Conservation (phyloP, 1,284 basidiomycete genomes). For the Irpex rosettiformis region DNA sequence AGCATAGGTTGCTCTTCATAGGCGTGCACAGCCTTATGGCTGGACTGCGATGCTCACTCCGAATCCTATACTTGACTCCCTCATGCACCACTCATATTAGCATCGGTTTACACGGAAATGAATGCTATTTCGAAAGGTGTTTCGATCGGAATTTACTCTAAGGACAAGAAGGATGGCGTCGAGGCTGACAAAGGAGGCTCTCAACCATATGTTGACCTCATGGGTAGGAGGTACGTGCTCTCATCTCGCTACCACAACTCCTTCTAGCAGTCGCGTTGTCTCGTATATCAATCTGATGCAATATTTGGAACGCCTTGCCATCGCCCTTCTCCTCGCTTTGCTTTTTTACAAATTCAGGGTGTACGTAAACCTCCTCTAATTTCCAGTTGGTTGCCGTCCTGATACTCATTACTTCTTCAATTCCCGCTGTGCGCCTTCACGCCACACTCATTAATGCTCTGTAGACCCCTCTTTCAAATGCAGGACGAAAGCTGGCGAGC, state of each 20-base stretch:
- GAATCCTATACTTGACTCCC: conserved; percentile 15
- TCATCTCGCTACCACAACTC: neutral
- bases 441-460: conserved; percentile 3
- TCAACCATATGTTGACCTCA: conserved; percentile 91
- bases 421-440: conserved; percentile 7
- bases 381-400: neutral
- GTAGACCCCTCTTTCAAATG: conserved; percentile 78
- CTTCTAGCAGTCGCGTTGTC: neutral
- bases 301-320: neutral
- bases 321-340: neutral
- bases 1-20: conserved; percentile 14
- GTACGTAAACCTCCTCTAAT: conserved; percentile 5
- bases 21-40: conserved; percentile 15
- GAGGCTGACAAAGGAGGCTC: conserved; percentile 58
- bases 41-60: conserved; percentile 16
- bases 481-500: conserved; percentile 73
- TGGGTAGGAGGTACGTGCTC: conserved; percentile 73
- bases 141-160: conserved; percentile 70
- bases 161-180: conserved; percentile 48
- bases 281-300: neutral
- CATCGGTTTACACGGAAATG: conserved; percentile 90
- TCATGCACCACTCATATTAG: conserved; percentile 35
- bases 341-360: conserved; percentile 4
- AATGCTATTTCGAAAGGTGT: conserved; percentile 85
- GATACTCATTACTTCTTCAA: conserved; percentile 6